phyloP scores from a whole-genome alignment of 306 rosid genomes.

The Sicyos baderoa region DNA sequence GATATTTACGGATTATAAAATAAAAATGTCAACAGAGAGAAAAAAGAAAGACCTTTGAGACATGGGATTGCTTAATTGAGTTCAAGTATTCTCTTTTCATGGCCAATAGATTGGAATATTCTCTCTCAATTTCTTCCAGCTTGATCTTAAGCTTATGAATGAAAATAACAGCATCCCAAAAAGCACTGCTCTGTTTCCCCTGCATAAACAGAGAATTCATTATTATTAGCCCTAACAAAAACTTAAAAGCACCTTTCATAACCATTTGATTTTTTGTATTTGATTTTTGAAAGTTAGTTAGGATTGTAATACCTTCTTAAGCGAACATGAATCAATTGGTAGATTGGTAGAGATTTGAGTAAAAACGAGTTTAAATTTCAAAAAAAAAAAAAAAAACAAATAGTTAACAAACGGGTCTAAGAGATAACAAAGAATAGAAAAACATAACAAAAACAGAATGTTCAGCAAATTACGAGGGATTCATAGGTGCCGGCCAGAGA shows the following conservation, averaged over 20 bases:
- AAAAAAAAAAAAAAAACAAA: too few relatives aligned
- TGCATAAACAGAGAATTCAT: conserved; percentile 2
- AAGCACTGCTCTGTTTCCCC: conserved; percentile 21
- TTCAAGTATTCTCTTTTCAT: conserved; percentile 17
- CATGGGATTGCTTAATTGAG: conserved; percentile 14
- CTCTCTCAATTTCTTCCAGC: conserved; percentile 31
- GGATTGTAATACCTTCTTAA: too few relatives aligned
- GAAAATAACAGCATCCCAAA: conserved; percentile 20
- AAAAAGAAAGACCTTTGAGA: conserved; percentile 20
- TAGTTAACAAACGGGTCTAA: not conserved
- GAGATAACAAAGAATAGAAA: not conserved
- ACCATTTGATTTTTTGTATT: too few relatives aligned
- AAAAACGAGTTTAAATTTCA: too few relatives aligned
- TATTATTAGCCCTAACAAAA: not conserved
- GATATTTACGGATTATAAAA: too few relatives aligned
- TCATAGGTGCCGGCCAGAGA: conserved; percentile 31
- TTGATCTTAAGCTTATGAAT: conserved; percentile 30
- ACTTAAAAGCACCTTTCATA: too few relatives aligned
- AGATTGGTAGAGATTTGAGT: too few relatives aligned
- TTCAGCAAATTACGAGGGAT: conserved; percentile 28
- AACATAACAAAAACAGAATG: not conserved
- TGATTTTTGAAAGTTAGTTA: too few relatives aligned
- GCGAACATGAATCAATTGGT: too few relatives aligned
- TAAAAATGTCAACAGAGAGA: too few relatives aligned
- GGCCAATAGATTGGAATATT: conserved; percentile 27